Evolutionary conservation across 352 stramenopile genomes (phyloP).

Genomic region (Globisporangium echinulatum): DNA sequence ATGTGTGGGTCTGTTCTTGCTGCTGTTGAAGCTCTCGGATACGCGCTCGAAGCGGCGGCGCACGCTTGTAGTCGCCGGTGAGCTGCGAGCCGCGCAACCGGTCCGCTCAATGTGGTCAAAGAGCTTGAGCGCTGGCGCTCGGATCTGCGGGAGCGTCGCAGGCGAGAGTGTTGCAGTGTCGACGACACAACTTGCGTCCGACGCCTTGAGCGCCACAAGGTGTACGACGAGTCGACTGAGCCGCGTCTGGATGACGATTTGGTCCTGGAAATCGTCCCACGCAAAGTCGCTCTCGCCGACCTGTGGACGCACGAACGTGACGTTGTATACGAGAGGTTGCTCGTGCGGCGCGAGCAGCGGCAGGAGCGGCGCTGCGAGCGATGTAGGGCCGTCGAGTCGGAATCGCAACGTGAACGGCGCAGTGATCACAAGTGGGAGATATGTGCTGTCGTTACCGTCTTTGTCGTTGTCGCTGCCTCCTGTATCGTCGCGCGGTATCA

Average conservation of each 20-base stretch:
- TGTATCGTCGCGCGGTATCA: conserved; percentile 2
- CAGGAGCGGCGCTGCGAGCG: conserved; percentile 12
- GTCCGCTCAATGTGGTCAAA: conserved; percentile 46
- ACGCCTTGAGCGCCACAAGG: conserved; percentile 25
- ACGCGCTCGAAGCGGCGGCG: conserved; percentile 5
- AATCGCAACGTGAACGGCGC: conserved; percentile 44
- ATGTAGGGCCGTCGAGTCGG: conserved; percentile 13
- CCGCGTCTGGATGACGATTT: conserved; percentile 52
- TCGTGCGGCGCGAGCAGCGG: conserved; percentile 18
- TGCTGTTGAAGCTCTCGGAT: conserved; percentile 30
- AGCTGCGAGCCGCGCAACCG: background rate
- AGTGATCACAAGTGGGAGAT: conserved; percentile 43
- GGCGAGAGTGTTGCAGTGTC: conserved; percentile 17
- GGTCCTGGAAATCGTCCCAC: conserved; percentile 65
- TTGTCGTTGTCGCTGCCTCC: background rate
- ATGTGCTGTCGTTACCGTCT: no score
- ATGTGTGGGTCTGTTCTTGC: conserved; percentile 15
- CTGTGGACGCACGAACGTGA: conserved; percentile 34
- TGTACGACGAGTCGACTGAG: conserved; percentile 37
- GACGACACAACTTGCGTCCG: background rate
- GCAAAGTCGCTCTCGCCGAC: conserved; percentile 37
- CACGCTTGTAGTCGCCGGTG: background rate
- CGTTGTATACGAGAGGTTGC: conserved; percentile 14
- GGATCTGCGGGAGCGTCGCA: conserved; percentile 25
- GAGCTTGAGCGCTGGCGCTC: conserved; percentile 41